Conservation (phyloP, 2,329 filamentous ascomycete species). For the Ophiostoma perfectum region DNA sequence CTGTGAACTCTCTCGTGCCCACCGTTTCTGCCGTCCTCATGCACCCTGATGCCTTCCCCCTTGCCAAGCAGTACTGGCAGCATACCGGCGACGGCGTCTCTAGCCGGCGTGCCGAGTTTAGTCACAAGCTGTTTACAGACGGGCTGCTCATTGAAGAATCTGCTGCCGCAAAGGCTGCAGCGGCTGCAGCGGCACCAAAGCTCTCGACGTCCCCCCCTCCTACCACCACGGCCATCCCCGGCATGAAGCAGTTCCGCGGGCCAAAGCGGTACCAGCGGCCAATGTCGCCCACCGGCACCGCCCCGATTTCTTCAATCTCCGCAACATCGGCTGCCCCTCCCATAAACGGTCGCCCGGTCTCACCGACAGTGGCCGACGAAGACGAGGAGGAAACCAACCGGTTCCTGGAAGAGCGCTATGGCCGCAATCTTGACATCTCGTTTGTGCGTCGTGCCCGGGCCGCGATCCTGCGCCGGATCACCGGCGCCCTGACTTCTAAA, state of each 20-base stretch:
- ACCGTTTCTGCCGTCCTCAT: conserved; percentile 67
- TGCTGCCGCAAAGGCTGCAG: conserved; percentile 1
- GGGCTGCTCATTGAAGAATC: conserved; percentile 45
- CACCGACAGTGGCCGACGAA: conserved; percentile 25
- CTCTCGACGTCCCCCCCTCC: not conserved
- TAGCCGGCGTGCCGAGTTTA: conserved; percentile 87
- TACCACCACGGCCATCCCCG: conserved; percentile 15
- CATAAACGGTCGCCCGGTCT: not conserved
- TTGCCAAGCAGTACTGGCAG: conserved; percentile 96
- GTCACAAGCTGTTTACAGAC: conserved; percentile 66
- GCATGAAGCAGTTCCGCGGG: conserved; percentile 54
- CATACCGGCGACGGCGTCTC: conserved; percentile 91
- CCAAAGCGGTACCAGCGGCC: conserved; percentile 72
- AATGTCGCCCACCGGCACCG: conserved; percentile 35
- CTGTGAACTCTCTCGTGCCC: conserved; percentile 52
- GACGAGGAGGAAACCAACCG: conserved; percentile 59
- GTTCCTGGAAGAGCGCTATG: conserved; percentile 92
- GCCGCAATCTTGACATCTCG: conserved; percentile 77
- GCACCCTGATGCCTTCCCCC: conserved; percentile 57
- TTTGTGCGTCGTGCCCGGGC: conserved; percentile 76
- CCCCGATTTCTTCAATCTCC: not conserved
- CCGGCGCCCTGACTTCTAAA: conserved; percentile 72
- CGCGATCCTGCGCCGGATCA: conserved; percentile 81
- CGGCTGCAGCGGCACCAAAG: conserved; percentile 4
- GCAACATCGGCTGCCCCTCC: not conserved